phyloP scores from a whole-genome alignment of 2,329 filamentous ascomycete species.

The Cryphonectria japonica region DNA sequence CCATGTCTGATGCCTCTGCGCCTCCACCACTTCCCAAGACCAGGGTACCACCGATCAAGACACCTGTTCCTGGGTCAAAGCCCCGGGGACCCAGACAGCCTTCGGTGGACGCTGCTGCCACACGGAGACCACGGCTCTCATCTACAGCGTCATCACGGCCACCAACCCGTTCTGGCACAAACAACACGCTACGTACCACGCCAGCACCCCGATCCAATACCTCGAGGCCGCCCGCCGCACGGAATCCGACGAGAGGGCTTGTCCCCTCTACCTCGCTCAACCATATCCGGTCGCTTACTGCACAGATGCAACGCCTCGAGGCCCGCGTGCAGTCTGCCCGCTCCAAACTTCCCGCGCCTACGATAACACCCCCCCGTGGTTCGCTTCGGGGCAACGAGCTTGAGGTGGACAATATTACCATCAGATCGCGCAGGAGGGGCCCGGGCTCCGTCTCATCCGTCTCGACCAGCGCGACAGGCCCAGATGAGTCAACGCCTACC shows the following conservation, averaged over 20 bases:
- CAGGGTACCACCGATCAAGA: slow-evolving; percentile 46
- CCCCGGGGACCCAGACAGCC: slow-evolving; percentile 57
- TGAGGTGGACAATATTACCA: slow-evolving; percentile 53
- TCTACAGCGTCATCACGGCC: slow-evolving; percentile 40
- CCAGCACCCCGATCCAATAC: slow-evolving; percentile 51
- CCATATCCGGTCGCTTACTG: slow-evolving; percentile 91
- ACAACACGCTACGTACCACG: slow-evolving; percentile 47
- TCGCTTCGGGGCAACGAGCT: slow-evolving; percentile 67
- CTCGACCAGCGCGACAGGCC: slow-evolving; percentile 41
- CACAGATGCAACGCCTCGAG: slow-evolving; percentile 96
- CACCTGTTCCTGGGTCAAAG: slow-evolving; percentile 42
- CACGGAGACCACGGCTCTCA: slow-evolving; percentile 54
- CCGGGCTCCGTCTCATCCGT: slow-evolving; percentile 60
- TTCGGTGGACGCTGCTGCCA: slow-evolving; percentile 56
- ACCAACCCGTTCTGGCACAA: slow-evolving; percentile 46
- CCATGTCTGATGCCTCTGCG: slow-evolving; percentile 83
- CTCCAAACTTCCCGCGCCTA: slow-evolving; percentile 86
- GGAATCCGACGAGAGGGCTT: slow-evolving; percentile 52
- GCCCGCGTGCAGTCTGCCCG: slow-evolving; percentile 88
- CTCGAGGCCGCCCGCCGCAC: slow-evolving; percentile 48
- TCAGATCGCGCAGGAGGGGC: slow-evolving; percentile 72
- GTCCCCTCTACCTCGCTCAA: slow-evolving; percentile 74
- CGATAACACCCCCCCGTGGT: slow-evolving; percentile 74
- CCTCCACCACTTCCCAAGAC: slow-evolving; percentile 54
- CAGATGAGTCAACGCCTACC: slow-evolving; percentile 56